Evolutionary conservation across 2,329 filamentous ascomycete genomes (phyloP).

Genomic region (Fusarium annulatum): DNA sequence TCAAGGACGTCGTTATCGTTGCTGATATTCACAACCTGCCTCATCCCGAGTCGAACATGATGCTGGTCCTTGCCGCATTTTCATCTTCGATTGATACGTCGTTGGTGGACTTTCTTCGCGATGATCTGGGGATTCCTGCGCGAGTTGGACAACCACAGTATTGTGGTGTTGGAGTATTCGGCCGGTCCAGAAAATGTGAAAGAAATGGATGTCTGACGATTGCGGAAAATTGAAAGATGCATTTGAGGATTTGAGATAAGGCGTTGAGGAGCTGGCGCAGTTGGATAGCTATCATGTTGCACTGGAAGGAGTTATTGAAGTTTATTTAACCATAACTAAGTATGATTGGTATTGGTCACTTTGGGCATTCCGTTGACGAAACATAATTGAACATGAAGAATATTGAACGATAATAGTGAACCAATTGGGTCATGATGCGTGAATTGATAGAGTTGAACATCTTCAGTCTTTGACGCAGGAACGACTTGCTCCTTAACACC

Average conservation of each 20-base stretch:
- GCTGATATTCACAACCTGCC: conserved; percentile 66
- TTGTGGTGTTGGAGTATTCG: conserved; percentile 40
- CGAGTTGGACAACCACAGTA: conserved; percentile 39
- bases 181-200: conserved; percentile 38
- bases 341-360: conserved; percentile 6
- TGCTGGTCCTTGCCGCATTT: conserved; percentile 69
- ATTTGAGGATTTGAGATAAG: background rate
- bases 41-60: conserved; percentile 61
- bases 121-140: conserved; percentile 44
- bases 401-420: background rate
- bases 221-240: conserved; percentile 1
- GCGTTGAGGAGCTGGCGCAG: background rate
- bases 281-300: conserved; percentile 2
- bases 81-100: conserved; percentile 68
- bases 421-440: background rate
- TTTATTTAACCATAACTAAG: background rate
- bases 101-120: conserved; percentile 63
- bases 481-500: background rate
- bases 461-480: background rate
- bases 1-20: conserved; percentile 62
- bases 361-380: conserved; percentile 9
- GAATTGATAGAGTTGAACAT: background rate
- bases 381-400: background rate
- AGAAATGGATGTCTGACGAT: conserved; percentile 40
- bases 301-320: conserved; percentile 13